Base-by-base conservation (phyloP, 441 rosid genomes). In the Gossypium davidsonii region DNA sequence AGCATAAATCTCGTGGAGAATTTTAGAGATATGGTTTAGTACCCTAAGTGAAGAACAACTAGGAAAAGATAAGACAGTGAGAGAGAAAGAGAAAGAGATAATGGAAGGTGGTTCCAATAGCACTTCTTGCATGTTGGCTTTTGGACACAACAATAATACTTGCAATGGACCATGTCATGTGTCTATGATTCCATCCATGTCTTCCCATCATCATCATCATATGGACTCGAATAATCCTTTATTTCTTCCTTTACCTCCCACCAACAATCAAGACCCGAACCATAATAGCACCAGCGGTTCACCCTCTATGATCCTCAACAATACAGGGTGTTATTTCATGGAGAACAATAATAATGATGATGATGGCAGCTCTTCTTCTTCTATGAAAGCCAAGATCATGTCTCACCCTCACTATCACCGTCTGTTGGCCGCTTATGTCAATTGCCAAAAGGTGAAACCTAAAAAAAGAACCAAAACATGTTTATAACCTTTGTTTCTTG, bases 331-430 rank as follows among this genome's bases (percentile, higher is more conserved):
- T 76, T 81, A 68, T 79, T 77, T 87, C 80, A 89, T 90, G 96
- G 96, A 86, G 55, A 74, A 69, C 76, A 80, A 77, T 6, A 34
- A 34, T 34, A 6, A 34, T 34, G 42, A 34, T 34, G 42, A 34
- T 74, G 82, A 76, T 64, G 68, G 77, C 73, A 4, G 76, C 78
- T 60, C 79, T 63, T 52, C 85, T 58, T 74, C 89, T 77, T 74
- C 89, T 77, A 81, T 83, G 37, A 92, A 85, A 82, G 91, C 93
- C 37, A 94, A 92, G 82, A 94, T 94, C 88, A 87, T 92, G 94
- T 86, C 94, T 75, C 98, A 94, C 85, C 98, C 98, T 83, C 90
- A 88, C 89, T 94, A 87, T 77, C 91, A 85, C 71, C 95, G 97
- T 37, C 97, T 94, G 77, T 81, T 94, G 79, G 83, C 89, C 15